Conservation (phyloP, 495 filamentous ascomycete species). For the Aspergillus hancockii region DNA sequence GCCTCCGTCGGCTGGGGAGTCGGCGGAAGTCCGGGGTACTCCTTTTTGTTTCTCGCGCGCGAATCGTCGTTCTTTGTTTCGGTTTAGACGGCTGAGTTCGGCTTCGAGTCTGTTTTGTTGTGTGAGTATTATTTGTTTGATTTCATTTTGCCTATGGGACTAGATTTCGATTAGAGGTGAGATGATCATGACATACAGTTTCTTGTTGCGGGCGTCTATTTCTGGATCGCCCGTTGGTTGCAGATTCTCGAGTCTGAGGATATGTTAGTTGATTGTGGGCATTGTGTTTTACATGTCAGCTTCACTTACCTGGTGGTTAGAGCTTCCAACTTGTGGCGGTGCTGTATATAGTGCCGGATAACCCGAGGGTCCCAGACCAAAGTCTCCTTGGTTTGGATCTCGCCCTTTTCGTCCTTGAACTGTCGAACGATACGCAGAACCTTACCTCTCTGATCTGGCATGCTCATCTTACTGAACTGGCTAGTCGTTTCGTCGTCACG, state of each 20-base stretch:
- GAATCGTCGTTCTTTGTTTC: constrained; percentile 87
- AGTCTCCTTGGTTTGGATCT: constrained; percentile 57
- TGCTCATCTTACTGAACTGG: constrained; percentile 80
- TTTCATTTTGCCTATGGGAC: background rate
- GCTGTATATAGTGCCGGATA: constrained; percentile 63
- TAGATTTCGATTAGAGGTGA: background rate
- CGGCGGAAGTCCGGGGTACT: constrained; percentile 40
- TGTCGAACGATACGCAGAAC: constrained; percentile 75
- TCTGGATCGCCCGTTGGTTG: constrained; percentile 77
- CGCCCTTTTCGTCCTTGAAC: constrained; percentile 61
- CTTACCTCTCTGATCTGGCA: constrained; percentile 65
- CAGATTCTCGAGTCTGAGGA: constrained; percentile 54
- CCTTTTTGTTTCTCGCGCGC: constrained; percentile 90
- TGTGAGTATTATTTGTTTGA: background rate
- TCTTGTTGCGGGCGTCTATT: constrained; percentile 60
- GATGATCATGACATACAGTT: constrained; percentile 39
- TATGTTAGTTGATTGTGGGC: constrained; percentile 4
- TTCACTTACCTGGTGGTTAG: constrained; percentile 64
- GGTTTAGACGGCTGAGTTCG: constrained; percentile 78
- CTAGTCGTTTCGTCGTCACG: constrained; percentile 81
- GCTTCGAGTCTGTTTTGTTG: constrained; percentile 57
- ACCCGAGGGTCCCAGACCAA: constrained; percentile 73
- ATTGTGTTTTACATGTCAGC: background rate
- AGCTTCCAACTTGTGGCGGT: constrained; percentile 57
- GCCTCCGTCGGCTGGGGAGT: constrained; percentile 43